These are phyloP conservation scores for Podaxis rugospora DNA, from an alignment of 768 basidiomycete genomes.

Conservation along the genomic window DNA sequence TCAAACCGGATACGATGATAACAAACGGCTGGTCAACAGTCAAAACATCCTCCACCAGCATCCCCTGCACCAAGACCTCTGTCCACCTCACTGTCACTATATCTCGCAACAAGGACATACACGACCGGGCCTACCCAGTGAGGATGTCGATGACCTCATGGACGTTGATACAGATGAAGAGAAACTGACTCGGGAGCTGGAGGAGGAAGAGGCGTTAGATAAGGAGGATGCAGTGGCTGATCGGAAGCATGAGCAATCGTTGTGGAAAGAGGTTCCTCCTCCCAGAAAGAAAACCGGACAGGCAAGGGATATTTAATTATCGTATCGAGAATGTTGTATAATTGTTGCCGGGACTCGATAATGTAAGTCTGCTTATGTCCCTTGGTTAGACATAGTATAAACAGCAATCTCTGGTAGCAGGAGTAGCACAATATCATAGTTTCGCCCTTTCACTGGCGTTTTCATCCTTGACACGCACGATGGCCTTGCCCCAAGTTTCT, in stretches of 20 bases:
- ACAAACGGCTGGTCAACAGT: background rate
- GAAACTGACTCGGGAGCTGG: conserved; percentile 29
- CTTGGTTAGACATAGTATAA: background rate
- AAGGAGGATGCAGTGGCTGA: conserved; percentile 27
- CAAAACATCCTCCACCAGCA: conserved; percentile 1
- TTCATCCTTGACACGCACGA: conserved; percentile 62
- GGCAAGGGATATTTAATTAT: background rate
- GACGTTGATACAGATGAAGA: conserved; percentile 22
- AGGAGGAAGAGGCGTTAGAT: conserved; percentile 40
- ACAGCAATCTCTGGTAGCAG: background rate
- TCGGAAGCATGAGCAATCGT: conserved; percentile 30
- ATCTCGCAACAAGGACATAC: background rate
- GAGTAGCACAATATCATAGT: conserved; percentile 24
- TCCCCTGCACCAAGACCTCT: conserved; percentile 3
- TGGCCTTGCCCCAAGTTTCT: conserved; percentile 90
- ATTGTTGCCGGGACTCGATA: background rate
- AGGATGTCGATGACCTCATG: conserved; percentile 13
- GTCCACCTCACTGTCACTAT: conserved; percentile 7
- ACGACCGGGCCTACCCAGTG: too few species aligned
- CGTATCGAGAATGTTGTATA: background rate
- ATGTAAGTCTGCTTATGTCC: too few species aligned
- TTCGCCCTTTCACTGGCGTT: conserved; percentile 31
- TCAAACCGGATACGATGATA: conserved; percentile 18
- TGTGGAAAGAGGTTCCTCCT: conserved; percentile 28
- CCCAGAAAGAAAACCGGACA: background rate